A percentile compares a stretch with the other conserved stretches of the same genome.
These are phyloP conservation scores for Paramecium octaurelia DNA, from an alignment of 73 alveolate species.

Conservation along the genomic window DNA sequence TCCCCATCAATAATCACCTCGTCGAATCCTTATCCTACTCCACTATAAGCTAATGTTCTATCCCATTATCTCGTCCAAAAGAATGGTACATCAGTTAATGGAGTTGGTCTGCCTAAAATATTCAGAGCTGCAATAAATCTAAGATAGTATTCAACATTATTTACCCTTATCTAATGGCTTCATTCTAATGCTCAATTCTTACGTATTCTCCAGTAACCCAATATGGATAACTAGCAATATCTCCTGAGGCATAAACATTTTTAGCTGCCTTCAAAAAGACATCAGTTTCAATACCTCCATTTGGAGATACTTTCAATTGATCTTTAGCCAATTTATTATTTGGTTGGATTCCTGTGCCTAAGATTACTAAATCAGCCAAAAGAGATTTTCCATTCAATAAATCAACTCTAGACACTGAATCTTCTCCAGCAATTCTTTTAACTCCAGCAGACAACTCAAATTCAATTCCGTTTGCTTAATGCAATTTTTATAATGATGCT, in stretches of 20 bases:
- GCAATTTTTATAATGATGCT: slow-evolving; percentile 51
- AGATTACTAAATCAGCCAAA: slow-evolving; percentile 79
- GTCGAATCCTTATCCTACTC: slow-evolving; percentile 46
- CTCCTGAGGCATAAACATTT: slow-evolving; percentile 91
- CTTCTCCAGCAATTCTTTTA: slow-evolving; percentile 64
- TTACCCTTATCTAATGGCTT: slow-evolving; percentile 75
- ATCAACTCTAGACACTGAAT: slow-evolving; percentile 64
- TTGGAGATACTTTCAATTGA: slow-evolving; percentile 62
- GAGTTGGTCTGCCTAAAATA: slow-evolving; percentile 79
- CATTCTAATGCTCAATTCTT: slow-evolving; percentile 86
- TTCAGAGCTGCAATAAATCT: slow-evolving; percentile 80
- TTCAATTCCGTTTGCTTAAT: slow-evolving; percentile 73
- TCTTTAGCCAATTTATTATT: slow-evolving; percentile 65
- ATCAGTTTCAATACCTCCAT: slow-evolving; percentile 71
- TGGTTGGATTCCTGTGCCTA: slow-evolving; percentile 84
- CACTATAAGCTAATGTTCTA: slow-evolving; percentile 52
- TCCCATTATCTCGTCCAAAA: slow-evolving; percentile 83
- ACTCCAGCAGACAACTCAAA: slow-evolving; percentile 58
- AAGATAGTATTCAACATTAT: background rate
- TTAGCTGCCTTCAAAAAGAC: slow-evolving; percentile 75
- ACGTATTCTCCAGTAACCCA: slow-evolving; percentile 73
- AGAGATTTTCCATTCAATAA: slow-evolving; percentile 68
- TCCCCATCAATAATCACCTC: slow-evolving; percentile 57
- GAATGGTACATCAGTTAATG: slow-evolving; percentile 81
- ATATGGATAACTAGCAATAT: slow-evolving; percentile 79